A percentile compares a stretch with the other conserved stretches of the same genome.
Conservation (phyloP, 1,284 basidiomycete species). For the Athelia sp. region DNA sequence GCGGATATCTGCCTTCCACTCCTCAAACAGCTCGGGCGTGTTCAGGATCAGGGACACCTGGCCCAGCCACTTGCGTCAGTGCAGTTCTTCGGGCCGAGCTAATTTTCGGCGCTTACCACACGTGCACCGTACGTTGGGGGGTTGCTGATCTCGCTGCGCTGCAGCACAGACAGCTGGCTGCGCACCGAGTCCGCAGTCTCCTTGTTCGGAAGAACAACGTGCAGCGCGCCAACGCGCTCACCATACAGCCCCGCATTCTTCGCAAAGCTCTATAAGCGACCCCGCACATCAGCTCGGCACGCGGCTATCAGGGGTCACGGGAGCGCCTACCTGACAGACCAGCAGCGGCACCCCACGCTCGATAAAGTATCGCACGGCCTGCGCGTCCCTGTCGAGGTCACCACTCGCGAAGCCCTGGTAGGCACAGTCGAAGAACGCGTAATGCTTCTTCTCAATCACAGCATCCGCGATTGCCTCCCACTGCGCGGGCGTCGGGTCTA, state of each 20-base stretch:
- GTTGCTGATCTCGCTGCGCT: conserved; percentile 91
- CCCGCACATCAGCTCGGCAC: background rate
- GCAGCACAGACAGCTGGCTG: conserved; percentile 84
- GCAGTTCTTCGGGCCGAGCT: background rate
- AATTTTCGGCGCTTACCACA: conserved; percentile 49
- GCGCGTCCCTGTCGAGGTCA: conserved; percentile 72
- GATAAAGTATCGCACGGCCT: conserved; percentile 77
- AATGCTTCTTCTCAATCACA: conserved; percentile 76
- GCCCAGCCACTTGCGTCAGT: background rate
- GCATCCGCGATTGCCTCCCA: conserved; percentile 81
- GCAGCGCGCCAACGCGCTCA: conserved; percentile 84
- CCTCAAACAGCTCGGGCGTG: conserved; percentile 63
- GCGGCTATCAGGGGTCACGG: background rate
- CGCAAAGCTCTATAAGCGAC: conserved; percentile 74
- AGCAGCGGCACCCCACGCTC: conserved; percentile 71
- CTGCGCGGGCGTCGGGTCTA: conserved; percentile 87
- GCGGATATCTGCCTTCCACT: conserved; percentile 88
- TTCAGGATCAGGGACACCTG: conserved; percentile 81
- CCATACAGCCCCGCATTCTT: conserved; percentile 96
- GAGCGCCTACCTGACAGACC: conserved; percentile 70
- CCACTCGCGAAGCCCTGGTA: conserved; percentile 95
- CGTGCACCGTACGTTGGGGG: conserved; percentile 89
- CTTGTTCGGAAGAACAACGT: conserved; percentile 58
- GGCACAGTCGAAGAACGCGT: conserved; percentile 92
- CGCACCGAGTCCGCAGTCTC: conserved; percentile 71